Evolutionary conservation across 2,329 filamentous ascomycete species (phyloP).

Genomic region (Phialophora macrospora): DNA sequence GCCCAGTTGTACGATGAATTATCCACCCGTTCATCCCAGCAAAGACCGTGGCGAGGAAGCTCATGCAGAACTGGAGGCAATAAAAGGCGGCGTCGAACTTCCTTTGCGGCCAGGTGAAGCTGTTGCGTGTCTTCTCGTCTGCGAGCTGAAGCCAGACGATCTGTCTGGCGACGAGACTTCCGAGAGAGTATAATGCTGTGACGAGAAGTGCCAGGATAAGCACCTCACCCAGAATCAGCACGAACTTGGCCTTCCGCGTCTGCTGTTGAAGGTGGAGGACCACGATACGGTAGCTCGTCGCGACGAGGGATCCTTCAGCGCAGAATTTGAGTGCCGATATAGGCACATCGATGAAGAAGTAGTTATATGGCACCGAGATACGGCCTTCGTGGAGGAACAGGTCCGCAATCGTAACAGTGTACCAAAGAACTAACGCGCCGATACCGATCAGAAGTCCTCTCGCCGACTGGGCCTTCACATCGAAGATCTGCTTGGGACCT

Average conservation of each 20-base stretch:
- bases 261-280: conserved; percentile 1
- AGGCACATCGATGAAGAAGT: conserved; percentile 3
- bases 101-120: conserved; percentile 1
- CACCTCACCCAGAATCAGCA: neutral
- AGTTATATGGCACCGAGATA: conserved; percentile 1
- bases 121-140: neutral
- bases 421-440: neutral
- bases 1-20: neutral
- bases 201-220: conserved; percentile 2
- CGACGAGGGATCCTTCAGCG: neutral
- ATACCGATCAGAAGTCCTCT: neutral
- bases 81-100: neutral
- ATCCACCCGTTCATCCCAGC: neutral
- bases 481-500: neutral
- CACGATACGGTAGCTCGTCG: conserved; percentile 1
- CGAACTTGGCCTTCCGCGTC: neutral
- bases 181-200: neutral
- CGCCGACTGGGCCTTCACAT: neutral
- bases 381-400: conserved; percentile 1
- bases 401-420: neutral
- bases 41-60: neutral
- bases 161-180: conserved; percentile 2
- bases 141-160: conserved; percentile 5
- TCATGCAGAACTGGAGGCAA: neutral
- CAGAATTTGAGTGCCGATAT: conserved; percentile 2